phyloP scores from a whole-genome alignment of 352 stramenopile genomes.

The Phytophthora crassamura region DNA sequence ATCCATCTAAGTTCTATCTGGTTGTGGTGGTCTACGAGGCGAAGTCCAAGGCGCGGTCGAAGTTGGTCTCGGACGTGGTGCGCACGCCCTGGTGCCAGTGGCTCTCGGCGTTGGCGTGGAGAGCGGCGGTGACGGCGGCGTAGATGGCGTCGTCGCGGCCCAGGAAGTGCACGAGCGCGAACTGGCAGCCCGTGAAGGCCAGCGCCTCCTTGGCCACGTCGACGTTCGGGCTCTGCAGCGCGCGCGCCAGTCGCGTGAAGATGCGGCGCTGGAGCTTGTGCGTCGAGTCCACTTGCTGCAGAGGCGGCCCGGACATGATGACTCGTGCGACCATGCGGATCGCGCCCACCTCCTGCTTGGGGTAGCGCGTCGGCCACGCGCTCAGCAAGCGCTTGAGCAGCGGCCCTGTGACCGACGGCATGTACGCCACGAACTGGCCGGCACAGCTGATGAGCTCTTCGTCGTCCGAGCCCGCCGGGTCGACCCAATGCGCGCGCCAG shows the following conservation, averaged over 20 bases:
- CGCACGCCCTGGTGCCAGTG: constrained; percentile 84
- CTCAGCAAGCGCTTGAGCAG: constrained; percentile 64
- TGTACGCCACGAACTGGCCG: constrained; percentile 87
- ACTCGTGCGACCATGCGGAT: constrained; percentile 87
- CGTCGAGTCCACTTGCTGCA: constrained; percentile 51
- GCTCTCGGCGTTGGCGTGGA: constrained; percentile 62
- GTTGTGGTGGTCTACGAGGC: constrained; percentile 34
- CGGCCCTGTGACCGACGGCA: constrained; percentile 59
- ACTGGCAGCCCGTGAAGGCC: constrained; percentile 85
- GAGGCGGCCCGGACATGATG: constrained; percentile 80
- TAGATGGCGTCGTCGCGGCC: constrained; percentile 71
- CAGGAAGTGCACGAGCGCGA: constrained; percentile 80
- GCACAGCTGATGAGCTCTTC: constrained; percentile 86
- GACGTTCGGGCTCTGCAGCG: constrained; percentile 63
- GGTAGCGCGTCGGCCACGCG: constrained; percentile 73
- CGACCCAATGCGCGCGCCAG: constrained; percentile 80
- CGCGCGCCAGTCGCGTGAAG: constrained; percentile 67
- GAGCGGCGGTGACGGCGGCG: constrained; percentile 60
- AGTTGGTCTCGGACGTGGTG: constrained; percentile 69
- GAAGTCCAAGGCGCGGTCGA: constrained; percentile 83
- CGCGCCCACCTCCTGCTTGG: constrained; percentile 73
- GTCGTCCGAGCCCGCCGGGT: constrained; percentile 77
- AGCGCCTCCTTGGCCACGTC: constrained; percentile 84
- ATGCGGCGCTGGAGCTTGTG: constrained; percentile 49
- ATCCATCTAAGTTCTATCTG: constrained; percentile 38